Evolutionary conservation across 2,329 filamentous ascomycete genomes (phyloP).

Genomic region (Didymella glomerata): DNA sequence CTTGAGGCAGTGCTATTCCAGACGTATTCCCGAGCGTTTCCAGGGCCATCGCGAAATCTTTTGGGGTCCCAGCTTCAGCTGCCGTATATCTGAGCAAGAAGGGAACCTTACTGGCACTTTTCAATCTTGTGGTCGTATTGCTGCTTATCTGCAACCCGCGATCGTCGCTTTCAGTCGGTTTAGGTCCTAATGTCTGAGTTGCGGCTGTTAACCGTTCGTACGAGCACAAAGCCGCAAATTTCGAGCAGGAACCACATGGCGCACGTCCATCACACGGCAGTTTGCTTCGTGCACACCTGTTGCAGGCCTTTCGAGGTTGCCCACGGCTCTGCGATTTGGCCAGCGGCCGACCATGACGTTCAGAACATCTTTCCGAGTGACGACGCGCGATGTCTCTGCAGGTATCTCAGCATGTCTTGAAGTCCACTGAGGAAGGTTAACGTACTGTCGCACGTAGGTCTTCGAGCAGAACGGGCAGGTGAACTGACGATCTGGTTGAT

Average conservation of each 20-base stretch:
- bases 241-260: neutral
- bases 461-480: conserved; percentile 6
- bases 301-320: conserved; percentile 12
- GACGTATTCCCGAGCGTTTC: neutral
- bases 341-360: neutral
- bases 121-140: no score
- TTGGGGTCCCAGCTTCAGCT: neutral
- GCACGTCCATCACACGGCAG: neutral
- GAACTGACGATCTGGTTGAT: conserved; percentile 4
- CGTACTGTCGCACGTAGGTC: conserved; percentile 4
- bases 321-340: neutral
- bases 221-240: neutral
- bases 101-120: neutral
- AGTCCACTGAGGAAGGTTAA: neutral
- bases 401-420: neutral
- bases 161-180: no score
- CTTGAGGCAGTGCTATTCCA: neutral
- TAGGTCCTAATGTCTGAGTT: no score
- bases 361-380: conserved; percentile 8
- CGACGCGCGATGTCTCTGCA: conserved; percentile 9
- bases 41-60: conserved; percentile 5
- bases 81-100: conserved; percentile 12
- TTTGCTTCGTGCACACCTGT: neutral
- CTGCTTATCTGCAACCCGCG: no score
- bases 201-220: neutral